These are phyloP conservation scores for Eucalyptus marginata DNA, from an alignment of 345 rosid genomes.

Conservation along the genomic window DNA sequence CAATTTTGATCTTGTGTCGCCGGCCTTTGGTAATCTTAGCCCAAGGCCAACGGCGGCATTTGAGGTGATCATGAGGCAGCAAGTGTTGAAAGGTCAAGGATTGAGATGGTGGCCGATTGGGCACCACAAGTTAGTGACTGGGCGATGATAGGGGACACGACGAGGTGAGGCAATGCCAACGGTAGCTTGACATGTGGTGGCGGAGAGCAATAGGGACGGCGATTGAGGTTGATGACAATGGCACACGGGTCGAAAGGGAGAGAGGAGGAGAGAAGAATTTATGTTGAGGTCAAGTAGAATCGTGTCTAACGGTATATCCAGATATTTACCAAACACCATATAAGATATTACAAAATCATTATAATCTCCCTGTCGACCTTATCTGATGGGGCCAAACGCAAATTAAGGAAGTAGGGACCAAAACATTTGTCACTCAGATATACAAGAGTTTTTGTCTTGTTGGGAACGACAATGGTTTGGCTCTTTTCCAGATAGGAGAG, in stretches of 20 bases:
- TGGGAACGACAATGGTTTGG: not conserved
- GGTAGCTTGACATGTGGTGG: not conserved
- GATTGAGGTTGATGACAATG: not conserved
- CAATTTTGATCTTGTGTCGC: not conserved
- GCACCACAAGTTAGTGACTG: not conserved
- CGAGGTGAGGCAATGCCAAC: not conserved
- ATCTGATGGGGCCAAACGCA: not conserved
- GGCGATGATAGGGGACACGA: not conserved
- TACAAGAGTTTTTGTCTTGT: not conserved
- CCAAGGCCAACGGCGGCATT: not conserved
- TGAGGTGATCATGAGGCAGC: not conserved
- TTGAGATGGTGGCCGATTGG: not conserved
- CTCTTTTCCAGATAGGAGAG: not conserved
- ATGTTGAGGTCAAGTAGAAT: not conserved
- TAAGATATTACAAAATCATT: not conserved
- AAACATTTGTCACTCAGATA: not conserved
- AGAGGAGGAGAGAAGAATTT: not conserved
- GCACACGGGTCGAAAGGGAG: not conserved
- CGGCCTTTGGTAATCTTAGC: not conserved
- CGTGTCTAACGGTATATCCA: not conserved
- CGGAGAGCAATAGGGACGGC: not conserved
- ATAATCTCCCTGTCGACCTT: not conserved
- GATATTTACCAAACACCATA: not conserved
- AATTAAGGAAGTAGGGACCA: not conserved
- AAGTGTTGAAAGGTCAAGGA: not conserved